Evolutionary conservation across 169 alveolate species (phyloP).

Genomic region (Neospora caninum): DNA sequence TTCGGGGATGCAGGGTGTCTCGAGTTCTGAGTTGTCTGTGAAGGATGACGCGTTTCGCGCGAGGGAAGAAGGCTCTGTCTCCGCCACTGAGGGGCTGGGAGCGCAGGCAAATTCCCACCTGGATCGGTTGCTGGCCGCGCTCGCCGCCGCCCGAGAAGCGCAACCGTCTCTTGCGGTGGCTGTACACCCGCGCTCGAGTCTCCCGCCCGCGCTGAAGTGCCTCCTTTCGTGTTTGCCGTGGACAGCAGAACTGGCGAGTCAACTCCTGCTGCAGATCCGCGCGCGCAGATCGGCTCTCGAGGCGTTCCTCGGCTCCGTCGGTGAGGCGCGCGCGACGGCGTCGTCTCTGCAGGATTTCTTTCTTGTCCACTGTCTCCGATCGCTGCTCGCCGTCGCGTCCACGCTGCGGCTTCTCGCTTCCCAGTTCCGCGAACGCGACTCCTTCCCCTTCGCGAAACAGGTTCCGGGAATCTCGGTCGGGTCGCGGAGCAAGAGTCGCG

Average conservation of each 20-base stretch:
- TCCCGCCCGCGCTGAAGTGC: too few relatives aligned
- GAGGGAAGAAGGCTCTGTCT: too few relatives aligned
- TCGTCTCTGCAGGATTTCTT: neutral
- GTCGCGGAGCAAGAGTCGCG: neutral
- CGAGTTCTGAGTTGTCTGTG: too few relatives aligned
- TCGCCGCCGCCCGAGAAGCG: neutral
- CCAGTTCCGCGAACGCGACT: too few relatives aligned
- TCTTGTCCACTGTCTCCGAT: neutral
- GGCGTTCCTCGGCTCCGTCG: neutral
- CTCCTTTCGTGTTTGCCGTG: neutral
- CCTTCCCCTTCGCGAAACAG: too few relatives aligned
- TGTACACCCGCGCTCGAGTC: too few relatives aligned
- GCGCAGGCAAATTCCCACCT: too few relatives aligned
- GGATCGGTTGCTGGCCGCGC: too few relatives aligned
- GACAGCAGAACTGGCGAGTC: neutral
- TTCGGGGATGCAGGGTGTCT: too few relatives aligned
- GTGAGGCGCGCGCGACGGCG: neutral
- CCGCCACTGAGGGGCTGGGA: too few relatives aligned
- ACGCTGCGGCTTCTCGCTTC: neutral
- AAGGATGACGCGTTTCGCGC: too few relatives aligned
- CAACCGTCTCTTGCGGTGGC: neutral
- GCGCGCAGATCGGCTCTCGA: neutral
- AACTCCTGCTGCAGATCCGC: neutral
- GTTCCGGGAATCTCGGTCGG: neutral
- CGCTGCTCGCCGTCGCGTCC: neutral